Base-by-base conservation (phyloP, 2,329 filamentous ascomycete genomes). In the Verticillium isaacii region DNA sequence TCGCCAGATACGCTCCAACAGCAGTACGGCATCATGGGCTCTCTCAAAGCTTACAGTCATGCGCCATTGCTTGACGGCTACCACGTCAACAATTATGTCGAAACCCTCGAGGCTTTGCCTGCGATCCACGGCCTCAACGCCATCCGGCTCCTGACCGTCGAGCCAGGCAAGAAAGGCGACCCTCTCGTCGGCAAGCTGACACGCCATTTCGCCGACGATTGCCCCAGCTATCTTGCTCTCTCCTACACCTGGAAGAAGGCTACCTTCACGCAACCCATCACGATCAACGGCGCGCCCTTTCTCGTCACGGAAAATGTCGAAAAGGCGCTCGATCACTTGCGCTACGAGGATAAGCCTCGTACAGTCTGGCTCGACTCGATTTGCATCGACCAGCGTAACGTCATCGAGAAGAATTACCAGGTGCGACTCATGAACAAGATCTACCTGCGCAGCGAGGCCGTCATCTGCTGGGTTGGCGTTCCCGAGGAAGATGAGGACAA, bases 351-450 rank as follows among this genome's bases (percentile, higher is more conserved):
- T 6, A 34, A 56, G 29, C 54, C 54, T 17, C 58, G 32, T 17
- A 58, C 32, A 9, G 23, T 74, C 14, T 74, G 72, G 56, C 64
- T 71, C 7, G 72, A 74, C 59, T 70, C 73, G 54, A 69, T 74
- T 32, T 69, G 71, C 63, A 72, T 73, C 66, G 68, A 73, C 62
- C 71, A 73, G 59, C 25, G 50, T 15, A 61, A 70, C 29, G 19
- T 59, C 2, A 57, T 54, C 1, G 71, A 74, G 58, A 72, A 70
- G 58, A 62, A 63, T 9, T 59, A 63, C 19, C 71, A 73, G 61
- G 71, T 74, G 3, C 45, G 57, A 19, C 61, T 71, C 54, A 72
- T 72, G 70, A 68, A 69, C 36, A 60, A 63, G 41, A 73, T 70
- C 17, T 73, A 72, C 63, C 64, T 65, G 0, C 59, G 54, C 5